Evolutionary conservation across 192 early-diverging fungal species (phyloP).

Genomic region (Podila verticillata): DNA sequence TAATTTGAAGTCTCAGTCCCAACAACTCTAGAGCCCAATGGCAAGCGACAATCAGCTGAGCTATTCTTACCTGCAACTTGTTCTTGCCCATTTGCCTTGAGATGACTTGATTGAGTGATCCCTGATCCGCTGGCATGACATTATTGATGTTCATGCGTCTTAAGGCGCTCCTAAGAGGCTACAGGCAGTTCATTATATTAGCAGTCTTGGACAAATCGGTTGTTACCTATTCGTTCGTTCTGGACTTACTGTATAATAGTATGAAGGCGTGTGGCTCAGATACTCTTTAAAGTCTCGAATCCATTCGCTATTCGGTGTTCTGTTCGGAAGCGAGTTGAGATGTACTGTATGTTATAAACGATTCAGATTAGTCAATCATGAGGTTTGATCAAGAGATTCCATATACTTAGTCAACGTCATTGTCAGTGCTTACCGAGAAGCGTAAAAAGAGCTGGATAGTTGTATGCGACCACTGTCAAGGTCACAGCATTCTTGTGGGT

Average conservation of each 20-base stretch:
- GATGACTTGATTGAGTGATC: conserved; percentile 3
- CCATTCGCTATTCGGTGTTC: conserved; percentile 60
- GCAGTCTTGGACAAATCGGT: not conserved
- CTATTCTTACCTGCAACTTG: conserved; percentile 40
- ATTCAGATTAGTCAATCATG: not conserved
- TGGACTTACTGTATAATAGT: conserved; percentile 67
- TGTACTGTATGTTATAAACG: conserved; percentile 8
- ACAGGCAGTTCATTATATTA: not conserved
- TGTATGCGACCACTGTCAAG: conserved; percentile 82
- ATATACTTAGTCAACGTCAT: not conserved
- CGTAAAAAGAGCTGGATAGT: conserved; percentile 79
- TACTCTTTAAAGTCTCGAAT: conserved; percentile 68
- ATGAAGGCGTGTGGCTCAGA: conserved; percentile 69
- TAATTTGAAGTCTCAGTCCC: not conserved
- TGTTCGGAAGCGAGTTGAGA: conserved; percentile 47
- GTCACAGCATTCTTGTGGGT: conserved; percentile 72
- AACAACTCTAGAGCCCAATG: not conserved
- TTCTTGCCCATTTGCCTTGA: conserved; percentile 30
- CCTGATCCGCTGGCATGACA: conserved; percentile 35
- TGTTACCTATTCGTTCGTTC: not conserved
- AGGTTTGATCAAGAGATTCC: too few relatives aligned
- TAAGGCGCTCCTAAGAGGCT: conserved; percentile 39
- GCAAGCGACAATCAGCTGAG: not conserved
- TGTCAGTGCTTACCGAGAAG: conserved; percentile 56
- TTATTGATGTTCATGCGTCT: conserved; percentile 50